Evolutionary conservation across 192 early-diverging fungal genomes (phyloP).

Genomic region (Phlyctochytrium bullatum): DNA sequence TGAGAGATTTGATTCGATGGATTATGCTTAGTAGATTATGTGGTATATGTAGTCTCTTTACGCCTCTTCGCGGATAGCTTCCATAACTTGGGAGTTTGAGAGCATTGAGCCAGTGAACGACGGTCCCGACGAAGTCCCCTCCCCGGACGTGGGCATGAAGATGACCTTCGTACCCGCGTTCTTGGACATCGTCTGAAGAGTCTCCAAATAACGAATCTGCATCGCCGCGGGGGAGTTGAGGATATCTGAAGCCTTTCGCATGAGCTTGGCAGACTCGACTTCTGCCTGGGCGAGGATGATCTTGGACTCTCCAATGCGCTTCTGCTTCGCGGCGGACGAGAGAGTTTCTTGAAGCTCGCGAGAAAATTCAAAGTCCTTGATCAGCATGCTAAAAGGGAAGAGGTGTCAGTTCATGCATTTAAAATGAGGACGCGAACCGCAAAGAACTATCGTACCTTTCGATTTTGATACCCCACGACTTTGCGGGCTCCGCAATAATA

Average conservation of each 20-base stretch:
- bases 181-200: constrained; percentile 74
- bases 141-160: constrained; percentile 14
- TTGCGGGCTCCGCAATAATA: constrained; percentile 77
- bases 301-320: constrained; percentile 87
- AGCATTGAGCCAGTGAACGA: background rate
- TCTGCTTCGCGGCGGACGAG: constrained; percentile 83
- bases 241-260: constrained; percentile 92
- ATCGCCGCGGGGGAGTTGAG: constrained; percentile 71
- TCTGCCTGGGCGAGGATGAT: constrained; percentile 83
- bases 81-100: background rate
- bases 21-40: too few relatives aligned
- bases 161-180: constrained; percentile 64
- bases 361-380: constrained; percentile 81
- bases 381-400: constrained; percentile 67
- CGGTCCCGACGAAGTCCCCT: background rate
- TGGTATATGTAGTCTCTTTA: background rate
- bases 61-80: background rate
- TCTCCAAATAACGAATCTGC: constrained; percentile 91
- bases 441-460: constrained; percentile 15
- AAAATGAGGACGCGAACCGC: background rate
- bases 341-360: constrained; percentile 77
- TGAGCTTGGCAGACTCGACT: constrained; percentile 77
- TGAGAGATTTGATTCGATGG: background rate
- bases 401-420: background rate
- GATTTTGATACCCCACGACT: constrained; percentile 70